These are phyloP conservation scores for Trichoderma asperellum DNA, from an alignment of 2,329 filamentous ascomycete genomes.

Conservation along the genomic window DNA sequence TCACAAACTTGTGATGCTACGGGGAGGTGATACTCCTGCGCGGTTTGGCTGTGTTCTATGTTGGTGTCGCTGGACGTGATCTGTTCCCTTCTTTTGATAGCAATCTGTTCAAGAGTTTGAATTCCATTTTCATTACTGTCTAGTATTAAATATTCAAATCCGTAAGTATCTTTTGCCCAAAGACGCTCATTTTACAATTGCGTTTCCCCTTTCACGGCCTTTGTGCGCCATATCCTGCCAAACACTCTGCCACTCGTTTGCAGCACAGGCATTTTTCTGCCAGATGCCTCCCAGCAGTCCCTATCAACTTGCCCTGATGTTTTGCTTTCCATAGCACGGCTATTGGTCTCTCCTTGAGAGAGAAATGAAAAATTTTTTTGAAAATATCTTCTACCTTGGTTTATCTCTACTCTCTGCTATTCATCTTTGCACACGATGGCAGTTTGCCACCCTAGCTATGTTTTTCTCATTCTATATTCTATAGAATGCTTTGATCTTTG, in stretches of 20 bases:
- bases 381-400: too few relatives aligned
- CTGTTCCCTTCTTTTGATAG: not conserved
- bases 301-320: not conserved
- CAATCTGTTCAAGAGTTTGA: not conserved
- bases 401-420: too few relatives aligned
- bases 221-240: not conserved
- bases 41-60: not conserved
- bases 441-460: too few relatives aligned
- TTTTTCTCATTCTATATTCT: not conserved
- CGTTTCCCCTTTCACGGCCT: not conserved
- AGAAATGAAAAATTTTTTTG: too few relatives aligned
- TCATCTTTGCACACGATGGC: too few relatives aligned
- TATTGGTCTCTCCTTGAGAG: too few relatives aligned
- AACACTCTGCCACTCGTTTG: not conserved
- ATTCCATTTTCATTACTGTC: not conserved
- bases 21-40: not conserved
- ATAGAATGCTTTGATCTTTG: not conserved
- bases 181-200: not conserved
- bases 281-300: not conserved
- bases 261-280: not conserved
- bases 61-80: not conserved
- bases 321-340: too few relatives aligned
- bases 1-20: not conserved
- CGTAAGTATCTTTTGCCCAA: not conserved
- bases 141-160: not conserved